Conservation (phyloP, 371 early-diverging fungal genomes). For the Mortierella sp. region DNA sequence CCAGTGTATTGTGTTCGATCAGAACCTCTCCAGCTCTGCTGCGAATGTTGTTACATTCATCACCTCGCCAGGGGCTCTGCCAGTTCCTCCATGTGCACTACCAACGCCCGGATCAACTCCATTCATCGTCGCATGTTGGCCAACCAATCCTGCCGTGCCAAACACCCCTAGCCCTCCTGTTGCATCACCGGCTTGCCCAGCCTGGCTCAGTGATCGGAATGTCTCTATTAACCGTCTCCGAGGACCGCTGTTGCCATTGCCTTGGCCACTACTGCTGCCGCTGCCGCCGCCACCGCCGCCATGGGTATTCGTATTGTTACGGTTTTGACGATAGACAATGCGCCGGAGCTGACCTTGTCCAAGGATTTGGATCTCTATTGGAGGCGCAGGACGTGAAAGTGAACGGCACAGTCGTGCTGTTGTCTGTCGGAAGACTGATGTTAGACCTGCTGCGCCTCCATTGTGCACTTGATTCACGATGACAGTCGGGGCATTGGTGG, state of each 20-base stretch:
- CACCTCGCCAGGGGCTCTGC: constrained; percentile 33
- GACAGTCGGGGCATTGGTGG: background rate
- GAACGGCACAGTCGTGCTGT: constrained; percentile 40
- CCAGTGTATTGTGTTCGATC: background rate
- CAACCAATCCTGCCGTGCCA: constrained; percentile 17
- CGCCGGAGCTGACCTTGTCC: constrained; percentile 33
- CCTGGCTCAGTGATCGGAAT: constrained; percentile 45
- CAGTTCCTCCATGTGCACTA: constrained; percentile 3
- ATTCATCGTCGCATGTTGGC: too few relatives aligned
- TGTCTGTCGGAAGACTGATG: constrained; percentile 37
- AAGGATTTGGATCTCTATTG: constrained; percentile 48
- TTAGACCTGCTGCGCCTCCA: constrained; percentile 5
- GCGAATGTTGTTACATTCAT: constrained; percentile 54
- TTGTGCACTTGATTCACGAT: background rate
- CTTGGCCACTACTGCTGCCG: too few relatives aligned
- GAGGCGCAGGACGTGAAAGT: constrained; percentile 24
- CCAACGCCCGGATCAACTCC: constrained; percentile 1
- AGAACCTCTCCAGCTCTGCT: constrained; percentile 41
- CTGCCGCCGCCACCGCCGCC: too few relatives aligned
- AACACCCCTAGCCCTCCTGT: constrained; percentile 26
- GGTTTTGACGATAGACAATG: constrained; percentile 23
- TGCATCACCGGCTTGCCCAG: constrained; percentile 18
- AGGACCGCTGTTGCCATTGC: too few relatives aligned
- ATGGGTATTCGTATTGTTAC: too few relatives aligned
- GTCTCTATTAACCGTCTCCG: constrained; percentile 37